Conservation (phyloP, 495 filamentous ascomycete genomes). For the Podospora bellae-mahoneyi region DNA sequence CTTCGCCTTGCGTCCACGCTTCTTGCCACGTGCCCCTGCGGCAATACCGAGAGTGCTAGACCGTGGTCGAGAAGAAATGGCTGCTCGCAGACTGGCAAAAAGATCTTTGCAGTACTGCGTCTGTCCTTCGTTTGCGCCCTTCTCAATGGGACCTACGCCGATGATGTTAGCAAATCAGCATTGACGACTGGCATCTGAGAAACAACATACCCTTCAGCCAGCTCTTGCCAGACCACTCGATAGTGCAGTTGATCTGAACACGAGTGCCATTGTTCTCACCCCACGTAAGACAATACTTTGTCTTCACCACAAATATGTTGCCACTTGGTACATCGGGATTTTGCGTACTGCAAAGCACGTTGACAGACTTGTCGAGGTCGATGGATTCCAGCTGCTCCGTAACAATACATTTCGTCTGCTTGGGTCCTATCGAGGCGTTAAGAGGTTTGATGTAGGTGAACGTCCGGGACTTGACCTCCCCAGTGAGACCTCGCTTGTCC, state of each 20-base stretch:
- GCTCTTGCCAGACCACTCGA: conserved; percentile 97
- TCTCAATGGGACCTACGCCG: conserved; percentile 78
- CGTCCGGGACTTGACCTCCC: conserved; percentile 66
- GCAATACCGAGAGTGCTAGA: conserved; percentile 34
- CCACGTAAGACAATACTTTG: conserved; percentile 92
- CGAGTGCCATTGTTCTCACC: conserved; percentile 78
- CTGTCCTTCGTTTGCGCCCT: conserved; percentile 90
- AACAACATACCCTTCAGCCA: conserved; percentile 80
- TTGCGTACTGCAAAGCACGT: conserved; percentile 74
- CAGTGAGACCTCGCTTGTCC: conserved; percentile 70
- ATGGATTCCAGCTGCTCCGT: conserved; percentile 75
- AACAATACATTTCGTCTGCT: conserved; percentile 90
- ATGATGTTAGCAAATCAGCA: conserved; percentile 12
- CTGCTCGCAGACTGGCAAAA: conserved; percentile 65
- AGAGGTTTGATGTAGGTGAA: conserved; percentile 94
- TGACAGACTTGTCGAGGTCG: conserved; percentile 83
- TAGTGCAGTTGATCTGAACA: conserved; percentile 77
- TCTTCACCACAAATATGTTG: conserved; percentile 86
- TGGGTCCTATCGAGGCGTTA: conserved; percentile 78
- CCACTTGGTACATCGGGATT: conserved; percentile 95
- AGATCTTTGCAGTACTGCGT: conserved; percentile 73
- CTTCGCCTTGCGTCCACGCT: conserved; percentile 59
- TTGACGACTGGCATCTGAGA: not conserved
- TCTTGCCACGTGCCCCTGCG: conserved; percentile 41
- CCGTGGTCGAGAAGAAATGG: conserved; percentile 63